phyloP scores from a whole-genome alignment of 768 basidiomycete genomes.

The Pleurotus salmoneostramineus region DNA sequence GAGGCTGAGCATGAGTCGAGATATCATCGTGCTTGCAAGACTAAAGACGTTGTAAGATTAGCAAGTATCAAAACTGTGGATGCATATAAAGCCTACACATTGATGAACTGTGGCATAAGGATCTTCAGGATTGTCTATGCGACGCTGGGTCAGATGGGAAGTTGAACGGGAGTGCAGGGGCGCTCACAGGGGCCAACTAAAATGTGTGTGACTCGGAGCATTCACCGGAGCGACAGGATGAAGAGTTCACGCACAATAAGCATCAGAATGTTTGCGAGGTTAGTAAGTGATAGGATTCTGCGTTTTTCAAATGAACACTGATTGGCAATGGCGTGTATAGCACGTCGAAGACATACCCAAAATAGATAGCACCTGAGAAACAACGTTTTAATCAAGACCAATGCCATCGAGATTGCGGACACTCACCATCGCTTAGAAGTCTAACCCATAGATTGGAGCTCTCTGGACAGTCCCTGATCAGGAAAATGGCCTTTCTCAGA shows the following conservation, averaged over 20 bases:
- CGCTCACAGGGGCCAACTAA: background rate
- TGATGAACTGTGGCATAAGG: background rate
- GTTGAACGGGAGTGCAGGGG: background rate
- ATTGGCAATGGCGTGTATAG: background rate
- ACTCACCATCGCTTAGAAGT: background rate
- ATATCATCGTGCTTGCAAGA: constrained; percentile 1
- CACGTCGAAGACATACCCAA: background rate
- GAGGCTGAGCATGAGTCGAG: constrained; percentile 5
- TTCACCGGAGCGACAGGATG: no score
- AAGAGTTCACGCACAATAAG: background rate
- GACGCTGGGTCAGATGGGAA: background rate
- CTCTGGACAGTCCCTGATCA: background rate
- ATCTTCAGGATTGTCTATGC: background rate
- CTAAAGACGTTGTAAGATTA: background rate
- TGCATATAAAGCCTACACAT: background rate
- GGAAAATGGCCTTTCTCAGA: background rate
- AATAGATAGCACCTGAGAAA: background rate
- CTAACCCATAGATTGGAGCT: background rate
- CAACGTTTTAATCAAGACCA: background rate
- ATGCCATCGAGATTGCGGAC: background rate
- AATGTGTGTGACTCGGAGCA: background rate
- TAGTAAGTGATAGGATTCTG: background rate
- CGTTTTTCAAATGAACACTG: background rate
- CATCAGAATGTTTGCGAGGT: background rate
- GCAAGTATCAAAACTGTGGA: background rate